A percentile compares a stretch with the other conserved stretches of the same genome.
Conservation (phyloP, 1,139 yeast genomes). For the Pichia sp. region DNA sequence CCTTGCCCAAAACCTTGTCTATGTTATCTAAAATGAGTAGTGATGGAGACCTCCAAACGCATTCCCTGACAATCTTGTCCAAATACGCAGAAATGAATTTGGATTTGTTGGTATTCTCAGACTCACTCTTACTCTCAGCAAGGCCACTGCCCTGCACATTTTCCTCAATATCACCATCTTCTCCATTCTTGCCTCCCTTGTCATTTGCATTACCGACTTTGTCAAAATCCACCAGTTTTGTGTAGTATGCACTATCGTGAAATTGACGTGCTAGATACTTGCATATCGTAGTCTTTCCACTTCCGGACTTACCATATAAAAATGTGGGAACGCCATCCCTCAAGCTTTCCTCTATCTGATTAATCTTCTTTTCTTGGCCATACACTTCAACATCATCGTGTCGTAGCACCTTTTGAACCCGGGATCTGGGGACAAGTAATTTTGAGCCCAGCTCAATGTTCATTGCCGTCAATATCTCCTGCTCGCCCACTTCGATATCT, state of each 20-base stretch:
- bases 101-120: conserved; percentile 54
- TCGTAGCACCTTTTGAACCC: conserved; percentile 26
- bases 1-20: conserved; percentile 71
- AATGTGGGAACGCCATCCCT: conserved; percentile 49
- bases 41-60: conserved; percentile 78
- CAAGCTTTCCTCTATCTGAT: conserved; percentile 38
- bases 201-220: conserved; percentile 30
- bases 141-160: not conserved
- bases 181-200: not conserved
- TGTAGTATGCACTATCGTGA: conserved; percentile 33
- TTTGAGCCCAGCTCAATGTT: conserved; percentile 35
- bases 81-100: conserved; percentile 44
- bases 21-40: conserved; percentile 71
- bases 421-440: conserved; percentile 43
- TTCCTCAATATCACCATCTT: conserved; percentile 1
- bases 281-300: conserved; percentile 65
- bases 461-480: not conserved
- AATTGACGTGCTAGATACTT: conserved; percentile 36
- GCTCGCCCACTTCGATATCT: not conserved
- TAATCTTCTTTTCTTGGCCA: conserved; percentile 48
- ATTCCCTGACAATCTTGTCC: conserved; percentile 46
- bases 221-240: conserved; percentile 20
- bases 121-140: not conserved
- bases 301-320: conserved; percentile 69
- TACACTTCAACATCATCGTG: conserved; percentile 31